Evolutionary conservation across 2,329 filamentous ascomycete genomes (phyloP).

Genomic region (Xylariaceae sp.): DNA sequence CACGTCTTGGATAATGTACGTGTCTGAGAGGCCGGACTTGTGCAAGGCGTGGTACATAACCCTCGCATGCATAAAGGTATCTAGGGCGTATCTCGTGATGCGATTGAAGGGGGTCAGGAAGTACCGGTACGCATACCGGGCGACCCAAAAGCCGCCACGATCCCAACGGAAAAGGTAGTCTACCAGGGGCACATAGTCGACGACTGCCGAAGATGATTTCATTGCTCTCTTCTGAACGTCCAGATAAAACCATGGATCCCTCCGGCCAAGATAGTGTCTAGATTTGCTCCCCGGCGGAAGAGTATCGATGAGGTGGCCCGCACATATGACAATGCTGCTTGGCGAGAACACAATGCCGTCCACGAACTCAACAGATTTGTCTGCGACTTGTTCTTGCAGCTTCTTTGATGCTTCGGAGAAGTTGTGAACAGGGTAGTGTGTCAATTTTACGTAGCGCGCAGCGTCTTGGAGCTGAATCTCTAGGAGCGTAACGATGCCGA

Average conservation of each 20-base stretch:
- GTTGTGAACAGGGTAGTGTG: conserved; percentile 57
- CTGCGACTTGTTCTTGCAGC: conserved; percentile 52
- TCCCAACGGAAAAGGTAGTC: conserved; percentile 78
- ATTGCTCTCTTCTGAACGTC: conserved; percentile 59
- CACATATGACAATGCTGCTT: conserved; percentile 64
- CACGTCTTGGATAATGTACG: conserved; percentile 71
- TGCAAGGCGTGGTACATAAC: conserved; percentile 72
- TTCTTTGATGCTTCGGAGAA: conserved; percentile 48
- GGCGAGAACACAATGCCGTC: conserved; percentile 71
- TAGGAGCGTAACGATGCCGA: conserved; percentile 70
- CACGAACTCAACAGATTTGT: conserved; percentile 65
- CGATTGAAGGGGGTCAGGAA: conserved; percentile 71
- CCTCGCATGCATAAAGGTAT: conserved; percentile 68
- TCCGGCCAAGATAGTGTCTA: conserved; percentile 60
- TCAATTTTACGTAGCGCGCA: conserved; percentile 61
- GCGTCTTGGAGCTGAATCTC: conserved; percentile 66
- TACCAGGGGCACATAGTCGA: conserved; percentile 64
- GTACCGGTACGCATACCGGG: conserved; percentile 67
- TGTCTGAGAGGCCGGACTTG: conserved; percentile 63
- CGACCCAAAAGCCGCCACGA: conserved; percentile 73
- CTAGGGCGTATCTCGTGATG: conserved; percentile 65
- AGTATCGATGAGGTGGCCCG: conserved; percentile 62
- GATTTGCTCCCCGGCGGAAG: conserved; percentile 45
- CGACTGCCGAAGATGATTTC: conserved; percentile 41
- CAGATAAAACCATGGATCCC: conserved; percentile 78